These are phyloP conservation scores for Fusarium marasasianum DNA, from an alignment of 2,329 filamentous ascomycete species.

Conservation along the genomic window DNA sequence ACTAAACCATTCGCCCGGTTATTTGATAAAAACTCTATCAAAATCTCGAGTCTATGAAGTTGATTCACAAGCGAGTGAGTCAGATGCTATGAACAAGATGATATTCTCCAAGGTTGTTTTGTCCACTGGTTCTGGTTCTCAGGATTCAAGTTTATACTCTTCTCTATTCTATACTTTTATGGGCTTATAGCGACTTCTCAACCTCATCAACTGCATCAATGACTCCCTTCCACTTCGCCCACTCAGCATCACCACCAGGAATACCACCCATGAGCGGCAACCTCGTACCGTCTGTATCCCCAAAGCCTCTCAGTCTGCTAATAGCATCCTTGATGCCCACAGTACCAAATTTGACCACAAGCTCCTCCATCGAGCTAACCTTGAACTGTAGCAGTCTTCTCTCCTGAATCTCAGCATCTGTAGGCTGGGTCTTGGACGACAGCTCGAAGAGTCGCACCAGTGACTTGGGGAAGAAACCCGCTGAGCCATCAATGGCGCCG, in stretches of 20 bases:
- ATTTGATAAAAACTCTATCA: accelerated
- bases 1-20: slow-evolving; percentile 43
- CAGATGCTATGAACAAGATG: neutral
- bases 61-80: accelerated
- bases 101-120: neutral
- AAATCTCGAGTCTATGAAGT: neutral
- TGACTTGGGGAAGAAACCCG: slow-evolving; percentile 70
- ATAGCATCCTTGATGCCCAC: slow-evolving; percentile 74
- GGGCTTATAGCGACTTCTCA: slow-evolving; percentile 46
- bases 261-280: slow-evolving; percentile 68
- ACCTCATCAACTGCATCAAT: slow-evolving; percentile 56
- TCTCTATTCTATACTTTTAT: neutral
- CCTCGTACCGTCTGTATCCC: slow-evolving; percentile 67
- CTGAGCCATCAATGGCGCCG: slow-evolving; percentile 70
- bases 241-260: slow-evolving; percentile 65
- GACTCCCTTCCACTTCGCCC: slow-evolving; percentile 61
- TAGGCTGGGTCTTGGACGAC: slow-evolving; percentile 41
- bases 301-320: slow-evolving; percentile 66
- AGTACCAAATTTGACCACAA: slow-evolving; percentile 67
- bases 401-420: slow-evolving; percentile 57
- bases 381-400: slow-evolving; percentile 67
- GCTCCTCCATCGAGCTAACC: slow-evolving; percentile 69
- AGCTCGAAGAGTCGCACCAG: slow-evolving; percentile 67
- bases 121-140: neutral
- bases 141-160: neutral